phyloP scores from a whole-genome alignment of 129 eudicot species.

The Dittrichia graveolens region DNA sequence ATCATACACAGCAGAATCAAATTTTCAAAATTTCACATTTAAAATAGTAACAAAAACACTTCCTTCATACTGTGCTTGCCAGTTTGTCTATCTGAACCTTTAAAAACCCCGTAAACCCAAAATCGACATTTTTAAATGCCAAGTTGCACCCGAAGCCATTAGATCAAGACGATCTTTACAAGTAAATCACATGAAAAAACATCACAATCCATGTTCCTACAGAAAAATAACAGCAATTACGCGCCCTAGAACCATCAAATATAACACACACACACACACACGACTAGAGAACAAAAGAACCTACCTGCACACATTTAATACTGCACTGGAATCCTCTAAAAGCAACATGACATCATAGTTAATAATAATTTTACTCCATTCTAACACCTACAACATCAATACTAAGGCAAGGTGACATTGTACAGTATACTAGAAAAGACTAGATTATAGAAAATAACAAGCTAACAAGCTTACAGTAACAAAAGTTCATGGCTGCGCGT shows the following conservation, averaged over 20 bases:
- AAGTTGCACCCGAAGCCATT: background rate
- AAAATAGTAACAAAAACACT: no score
- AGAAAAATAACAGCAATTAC: background rate
- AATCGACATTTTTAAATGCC: background rate
- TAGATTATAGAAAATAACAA: no score
- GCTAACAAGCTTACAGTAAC: conserved; percentile 5
- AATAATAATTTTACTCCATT: background rate
- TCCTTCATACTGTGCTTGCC: no score
- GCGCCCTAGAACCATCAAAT: background rate
- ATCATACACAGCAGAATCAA: no score
- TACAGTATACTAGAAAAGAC: no score
- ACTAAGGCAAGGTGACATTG: no score
- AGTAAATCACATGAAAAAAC: background rate
- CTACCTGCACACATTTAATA: background rate
- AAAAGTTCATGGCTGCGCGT: background rate
- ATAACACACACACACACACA: background rate
- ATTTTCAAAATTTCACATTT: no score
- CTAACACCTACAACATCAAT: conserved; percentile 4
- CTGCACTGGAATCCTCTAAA: background rate
- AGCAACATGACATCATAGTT: conserved; percentile 3
- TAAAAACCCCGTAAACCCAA: background rate
- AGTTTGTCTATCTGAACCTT: no score
- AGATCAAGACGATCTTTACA: background rate
- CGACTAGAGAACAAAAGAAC: background rate
- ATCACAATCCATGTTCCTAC: background rate